Conservation (phyloP, 345 rosid genomes). For the Acer yangbiense region DNA sequence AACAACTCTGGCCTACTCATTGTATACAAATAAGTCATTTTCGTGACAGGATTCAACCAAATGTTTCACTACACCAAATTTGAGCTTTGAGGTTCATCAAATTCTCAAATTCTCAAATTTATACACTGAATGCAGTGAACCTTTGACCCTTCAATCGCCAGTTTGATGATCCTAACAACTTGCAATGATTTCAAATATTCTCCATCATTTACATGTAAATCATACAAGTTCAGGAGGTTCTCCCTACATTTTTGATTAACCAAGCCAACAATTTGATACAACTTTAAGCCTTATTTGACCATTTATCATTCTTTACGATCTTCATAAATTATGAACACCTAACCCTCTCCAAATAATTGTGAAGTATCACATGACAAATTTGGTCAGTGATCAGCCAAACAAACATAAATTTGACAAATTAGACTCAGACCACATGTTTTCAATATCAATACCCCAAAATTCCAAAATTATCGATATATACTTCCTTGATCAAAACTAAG, state of each 20-base stretch:
- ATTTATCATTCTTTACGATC: background rate
- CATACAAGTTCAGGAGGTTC: background rate
- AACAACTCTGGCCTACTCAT: background rate
- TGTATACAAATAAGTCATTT: background rate
- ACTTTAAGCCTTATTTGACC: background rate
- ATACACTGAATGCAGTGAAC: background rate
- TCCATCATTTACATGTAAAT: background rate
- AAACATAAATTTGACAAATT: background rate
- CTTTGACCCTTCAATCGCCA: background rate
- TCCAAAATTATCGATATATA: background rate
- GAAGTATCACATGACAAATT: background rate
- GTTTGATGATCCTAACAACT: slow-evolving; percentile 4
- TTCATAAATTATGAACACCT: too few species aligned
- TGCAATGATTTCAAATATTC: background rate
- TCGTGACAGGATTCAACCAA: background rate
- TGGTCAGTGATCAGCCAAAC: background rate
- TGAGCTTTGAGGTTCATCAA: background rate
- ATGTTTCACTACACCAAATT: background rate
- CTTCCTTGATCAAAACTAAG: background rate
- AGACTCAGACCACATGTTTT: background rate
- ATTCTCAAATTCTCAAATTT: background rate
- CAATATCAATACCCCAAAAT: background rate
- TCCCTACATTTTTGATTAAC: background rate
- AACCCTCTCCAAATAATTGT: background rate
- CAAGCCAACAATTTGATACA: background rate